phyloP scores from a whole-genome alignment of 2,329 filamentous ascomycete genomes.

The Bertia moriformis region DNA sequence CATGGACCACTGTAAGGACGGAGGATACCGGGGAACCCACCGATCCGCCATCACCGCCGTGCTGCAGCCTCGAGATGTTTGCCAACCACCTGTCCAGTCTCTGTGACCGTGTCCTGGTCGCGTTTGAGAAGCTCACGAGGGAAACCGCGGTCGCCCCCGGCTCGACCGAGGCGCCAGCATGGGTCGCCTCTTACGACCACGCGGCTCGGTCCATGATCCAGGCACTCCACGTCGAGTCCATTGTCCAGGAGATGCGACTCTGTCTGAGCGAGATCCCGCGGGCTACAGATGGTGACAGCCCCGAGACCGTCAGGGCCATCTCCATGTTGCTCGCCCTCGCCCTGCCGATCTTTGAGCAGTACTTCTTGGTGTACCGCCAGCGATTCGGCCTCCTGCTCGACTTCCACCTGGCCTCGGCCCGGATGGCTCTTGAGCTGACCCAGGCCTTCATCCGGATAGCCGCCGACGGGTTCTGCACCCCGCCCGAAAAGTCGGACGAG shows the following conservation, averaged over 20 bases:
- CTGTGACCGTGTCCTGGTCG: conserved; percentile 66
- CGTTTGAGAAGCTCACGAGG: conserved; percentile 58
- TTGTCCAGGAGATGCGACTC: conserved; percentile 26
- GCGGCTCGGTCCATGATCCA: conserved; percentile 35
- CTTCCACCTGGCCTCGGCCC: conserved; percentile 57
- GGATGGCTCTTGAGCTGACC: conserved; percentile 61
- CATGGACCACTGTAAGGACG: conserved; percentile 41
- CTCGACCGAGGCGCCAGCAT: conserved; percentile 45
- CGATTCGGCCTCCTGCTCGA: conserved; percentile 41
- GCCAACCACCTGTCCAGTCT: conserved; percentile 43
- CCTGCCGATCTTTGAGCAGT: conserved; percentile 65
- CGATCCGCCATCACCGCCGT: no score
- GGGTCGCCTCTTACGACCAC: conserved; percentile 43
- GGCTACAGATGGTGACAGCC: conserved; percentile 23
- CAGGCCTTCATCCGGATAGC: conserved; percentile 68
- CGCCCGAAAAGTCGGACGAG: conserved; percentile 64
- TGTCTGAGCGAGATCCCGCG: conserved; percentile 15
- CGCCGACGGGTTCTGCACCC: conserved; percentile 79
- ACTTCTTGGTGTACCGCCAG: conserved; percentile 44
- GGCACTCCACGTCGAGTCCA: conserved; percentile 41
- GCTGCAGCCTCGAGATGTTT: conserved; percentile 27
- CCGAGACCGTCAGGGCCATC: conserved; percentile 25
- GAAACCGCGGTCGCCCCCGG: conserved; percentile 35
- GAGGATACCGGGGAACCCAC: conserved; percentile 9
- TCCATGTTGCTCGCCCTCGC: conserved; percentile 44